Percentiles rank a stretch among this genome's conserved stretches.
phyloP scores from a whole-genome alignment of 306 rosid species.

The Spatholobus suberectus region DNA sequence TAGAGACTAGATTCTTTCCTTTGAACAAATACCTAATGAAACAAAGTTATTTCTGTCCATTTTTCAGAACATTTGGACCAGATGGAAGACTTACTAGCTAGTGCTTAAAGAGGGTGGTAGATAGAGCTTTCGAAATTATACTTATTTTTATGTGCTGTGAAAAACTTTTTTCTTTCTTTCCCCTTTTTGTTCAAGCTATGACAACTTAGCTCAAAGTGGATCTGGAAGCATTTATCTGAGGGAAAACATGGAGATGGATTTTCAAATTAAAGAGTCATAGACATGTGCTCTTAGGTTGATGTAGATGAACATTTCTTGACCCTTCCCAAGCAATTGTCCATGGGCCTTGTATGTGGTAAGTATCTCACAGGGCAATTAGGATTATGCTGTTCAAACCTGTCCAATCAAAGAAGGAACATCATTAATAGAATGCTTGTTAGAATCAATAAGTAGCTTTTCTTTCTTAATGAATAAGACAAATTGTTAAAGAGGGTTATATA shows the following conservation, averaged over 20 bases:
- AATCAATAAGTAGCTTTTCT: neutral
- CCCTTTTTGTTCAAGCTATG: neutral
- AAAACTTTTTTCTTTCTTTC: neutral
- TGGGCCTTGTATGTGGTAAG: conserved; percentile 81
- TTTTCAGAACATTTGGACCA: conserved; percentile 20
- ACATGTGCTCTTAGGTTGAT: conserved; percentile 18
- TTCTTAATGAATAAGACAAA: neutral
- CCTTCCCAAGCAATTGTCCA: conserved; percentile 78
- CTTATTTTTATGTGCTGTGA: neutral
- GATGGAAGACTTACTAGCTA: conserved; percentile 16
- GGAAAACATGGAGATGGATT: conserved; percentile 26
- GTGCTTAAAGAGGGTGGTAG: conserved; percentile 9
- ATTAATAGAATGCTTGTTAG: neutral
- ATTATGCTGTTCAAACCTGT: conserved; percentile 69
- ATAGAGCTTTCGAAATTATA: neutral
- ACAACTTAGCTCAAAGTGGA: conserved; percentile 2
- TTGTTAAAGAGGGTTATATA: too few relatives aligned
- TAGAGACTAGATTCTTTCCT: conserved; percentile 23
- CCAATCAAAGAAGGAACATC: neutral
- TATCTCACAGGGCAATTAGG: conserved; percentile 61
- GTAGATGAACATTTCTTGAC: conserved; percentile 51
- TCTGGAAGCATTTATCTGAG: neutral
- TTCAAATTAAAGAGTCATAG: conserved; percentile 23
- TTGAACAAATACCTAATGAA: neutral
- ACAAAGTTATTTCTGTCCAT: conserved; percentile 1